Evolutionary conservation across 805 yeast species (phyloP).

Genomic region (Candida xyloterini): DNA sequence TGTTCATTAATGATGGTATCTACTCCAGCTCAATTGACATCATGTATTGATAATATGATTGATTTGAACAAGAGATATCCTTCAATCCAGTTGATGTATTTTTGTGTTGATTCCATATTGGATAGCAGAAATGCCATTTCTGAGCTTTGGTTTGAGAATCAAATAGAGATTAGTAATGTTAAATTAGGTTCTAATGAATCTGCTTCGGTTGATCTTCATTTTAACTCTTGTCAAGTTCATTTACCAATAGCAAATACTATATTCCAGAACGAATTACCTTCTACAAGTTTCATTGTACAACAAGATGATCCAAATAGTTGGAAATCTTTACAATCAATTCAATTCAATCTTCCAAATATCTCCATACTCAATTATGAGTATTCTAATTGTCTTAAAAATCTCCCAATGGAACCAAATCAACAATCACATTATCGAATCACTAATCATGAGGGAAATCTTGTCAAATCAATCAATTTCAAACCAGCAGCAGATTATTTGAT

Average conservation of each 20-base stretch:
- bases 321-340: conserved; percentile 10
- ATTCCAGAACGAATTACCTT: conserved; percentile 24
- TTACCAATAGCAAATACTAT: conserved; percentile 26
- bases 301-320: conserved; percentile 15
- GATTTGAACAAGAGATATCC: conserved; percentile 11
- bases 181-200: not conserved
- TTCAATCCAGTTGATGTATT: conserved; percentile 19
- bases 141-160: conserved; percentile 27
- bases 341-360: conserved; percentile 3
- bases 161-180: conserved; percentile 10
- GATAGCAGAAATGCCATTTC: conserved; percentile 25
- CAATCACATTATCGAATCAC: conserved; percentile 41
- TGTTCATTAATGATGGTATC: conserved; percentile 26
- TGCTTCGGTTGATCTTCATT: conserved; percentile 1
- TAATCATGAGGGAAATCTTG: conserved; percentile 51
- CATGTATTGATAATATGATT: conserved; percentile 15
- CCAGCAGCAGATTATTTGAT: conserved; percentile 61
- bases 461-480: conserved; percentile 50
- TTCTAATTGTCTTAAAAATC: conserved; percentile 13
- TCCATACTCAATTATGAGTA: not conserved
- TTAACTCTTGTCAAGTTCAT: not conserved
- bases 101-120: conserved; percentile 30
- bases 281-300: conserved; percentile 25
- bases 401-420: conserved; percentile 4
- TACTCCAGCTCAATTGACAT: conserved; percentile 29